Evolutionary conservation across 495 filamentous ascomycete species (phyloP), one percentile per base, ranked within the genome.

Genomic region (Chaetomium tenue): DNA sequence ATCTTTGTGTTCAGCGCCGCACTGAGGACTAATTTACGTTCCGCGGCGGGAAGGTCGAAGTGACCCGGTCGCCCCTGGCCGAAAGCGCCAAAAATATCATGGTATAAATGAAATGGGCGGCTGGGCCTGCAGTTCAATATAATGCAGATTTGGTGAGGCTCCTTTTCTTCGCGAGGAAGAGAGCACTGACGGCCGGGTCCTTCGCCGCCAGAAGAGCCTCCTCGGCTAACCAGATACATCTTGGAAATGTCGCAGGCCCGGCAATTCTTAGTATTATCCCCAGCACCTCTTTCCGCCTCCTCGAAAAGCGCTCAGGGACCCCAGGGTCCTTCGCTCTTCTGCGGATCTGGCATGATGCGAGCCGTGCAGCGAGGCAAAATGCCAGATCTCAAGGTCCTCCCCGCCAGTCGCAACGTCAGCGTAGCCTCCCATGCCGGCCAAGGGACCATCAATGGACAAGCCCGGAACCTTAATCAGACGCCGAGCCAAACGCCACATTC

Each of bases 401-500:
- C 2, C 40, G 13, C 16, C 40, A 18, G 40, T 11, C 5, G 40
- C 40, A 44, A 15, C 13, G 16, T 44, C 40, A 44, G 13, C 40
- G 2, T 18, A 44, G 23, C 25, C 20, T 52, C 51, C 15, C 26
- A 15, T 2, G 28, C 48, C 9, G 20, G 22, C 25, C 48, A 25
- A 13, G 20, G 20, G 48, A 26, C 48, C 48, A 6, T 23, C 22
- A 11, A 20, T 25, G 8, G 22, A 25, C 48, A 12, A 23, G 23
- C 22, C 51, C 51, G 51, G 51, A 53, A 53, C 25, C 51, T 53
- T 53, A 33, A 53, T 53, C 51, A 53, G 26, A 53, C 51, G 51
- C 51, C 51, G 51, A 30, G 51, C 22, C 22, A 33, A 13, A n/a
- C 51, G 51, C 51, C 51, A 53, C 51, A 52, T 16, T 44, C 40